Conservation (phyloP, 169 alveolate genomes). For the Plasmodium malariae region DNA sequence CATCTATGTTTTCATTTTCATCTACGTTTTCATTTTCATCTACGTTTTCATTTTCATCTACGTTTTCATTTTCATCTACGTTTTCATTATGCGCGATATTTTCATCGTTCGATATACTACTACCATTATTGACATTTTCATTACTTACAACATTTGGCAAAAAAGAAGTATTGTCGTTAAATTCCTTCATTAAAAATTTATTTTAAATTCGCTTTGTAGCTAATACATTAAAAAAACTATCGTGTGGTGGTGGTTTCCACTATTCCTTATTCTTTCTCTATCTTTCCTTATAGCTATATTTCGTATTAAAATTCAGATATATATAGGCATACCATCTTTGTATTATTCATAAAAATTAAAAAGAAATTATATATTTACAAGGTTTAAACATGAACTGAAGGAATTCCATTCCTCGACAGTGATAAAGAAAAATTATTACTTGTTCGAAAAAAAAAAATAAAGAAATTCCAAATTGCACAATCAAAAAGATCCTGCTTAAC, state of each 20-base stretch:
- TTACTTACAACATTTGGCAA: background rate
- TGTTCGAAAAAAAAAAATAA: too few relatives aligned
- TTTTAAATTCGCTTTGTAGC: background rate
- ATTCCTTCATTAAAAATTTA: slow-evolving; percentile 32
- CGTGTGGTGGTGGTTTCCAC: background rate
- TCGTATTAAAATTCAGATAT: too few relatives aligned
- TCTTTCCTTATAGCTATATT: too few relatives aligned
- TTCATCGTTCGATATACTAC: background rate
- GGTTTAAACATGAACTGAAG: too few relatives aligned
- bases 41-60: background rate
- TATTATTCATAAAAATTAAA: too few relatives aligned
- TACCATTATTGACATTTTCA: slow-evolving; percentile 3
- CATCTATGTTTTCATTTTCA: background rate
- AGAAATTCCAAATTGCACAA: too few relatives aligned
- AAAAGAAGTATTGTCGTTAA: slow-evolving; percentile 19
- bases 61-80: background rate
- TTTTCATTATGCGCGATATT: background rate
- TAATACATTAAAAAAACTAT: background rate
- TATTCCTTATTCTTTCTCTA: background rate
- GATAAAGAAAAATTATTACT: too few relatives aligned
- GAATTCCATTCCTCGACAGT: too few relatives aligned
- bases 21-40: background rate
- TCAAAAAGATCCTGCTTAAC: too few relatives aligned
- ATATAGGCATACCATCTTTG: too few relatives aligned
- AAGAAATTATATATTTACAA: too few relatives aligned